A percentile compares a stretch with the other conserved stretches of the same genome.
Conservation (phyloP, 257 asterid genomes). For the Scutellaria minor region DNA sequence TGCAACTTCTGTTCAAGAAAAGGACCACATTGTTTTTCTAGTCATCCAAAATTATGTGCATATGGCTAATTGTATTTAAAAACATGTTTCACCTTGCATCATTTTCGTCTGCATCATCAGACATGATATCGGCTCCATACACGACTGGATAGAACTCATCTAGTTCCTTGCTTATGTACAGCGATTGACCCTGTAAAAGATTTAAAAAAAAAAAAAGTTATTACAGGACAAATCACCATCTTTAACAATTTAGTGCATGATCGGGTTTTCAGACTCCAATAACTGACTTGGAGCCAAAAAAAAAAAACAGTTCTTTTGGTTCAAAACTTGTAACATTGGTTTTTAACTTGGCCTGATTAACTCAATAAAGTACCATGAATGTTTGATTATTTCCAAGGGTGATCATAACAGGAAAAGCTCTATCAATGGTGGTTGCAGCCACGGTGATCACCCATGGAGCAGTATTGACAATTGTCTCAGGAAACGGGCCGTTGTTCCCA, state of each 20-base stretch:
- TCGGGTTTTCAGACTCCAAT: too few species aligned
- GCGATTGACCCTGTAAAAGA: conserved; percentile 33
- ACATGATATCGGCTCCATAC: conserved; percentile 41
- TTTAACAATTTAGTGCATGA: too few species aligned
- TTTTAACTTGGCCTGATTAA: not conserved
- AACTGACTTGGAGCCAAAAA: too few species aligned
- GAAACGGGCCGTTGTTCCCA: conserved; percentile 46
- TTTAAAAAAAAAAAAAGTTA: too few species aligned
- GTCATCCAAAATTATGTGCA: not conserved
- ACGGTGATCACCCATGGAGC: conserved; percentile 51
- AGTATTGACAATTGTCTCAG: conserved; percentile 44
- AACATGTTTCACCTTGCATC: conserved; percentile 38
- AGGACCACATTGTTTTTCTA: not conserved
- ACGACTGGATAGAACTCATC: conserved; percentile 36
- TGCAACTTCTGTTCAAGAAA: conserved; percentile 39
- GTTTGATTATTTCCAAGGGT: conserved; percentile 41
- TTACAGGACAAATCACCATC: too few species aligned
- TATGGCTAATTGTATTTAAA: not conserved
- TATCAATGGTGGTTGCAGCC: conserved; percentile 40
- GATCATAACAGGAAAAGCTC: conserved; percentile 36
- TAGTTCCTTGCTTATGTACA: conserved; percentile 29
- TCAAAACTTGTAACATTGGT: too few species aligned
- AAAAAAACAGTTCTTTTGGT: too few species aligned
- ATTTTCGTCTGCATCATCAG: conserved; percentile 32
- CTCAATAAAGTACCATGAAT: conserved; percentile 26